Base-by-base conservation (phyloP, 1,284 basidiomycete species). In the Sanguinoderma infundibulare region DNA sequence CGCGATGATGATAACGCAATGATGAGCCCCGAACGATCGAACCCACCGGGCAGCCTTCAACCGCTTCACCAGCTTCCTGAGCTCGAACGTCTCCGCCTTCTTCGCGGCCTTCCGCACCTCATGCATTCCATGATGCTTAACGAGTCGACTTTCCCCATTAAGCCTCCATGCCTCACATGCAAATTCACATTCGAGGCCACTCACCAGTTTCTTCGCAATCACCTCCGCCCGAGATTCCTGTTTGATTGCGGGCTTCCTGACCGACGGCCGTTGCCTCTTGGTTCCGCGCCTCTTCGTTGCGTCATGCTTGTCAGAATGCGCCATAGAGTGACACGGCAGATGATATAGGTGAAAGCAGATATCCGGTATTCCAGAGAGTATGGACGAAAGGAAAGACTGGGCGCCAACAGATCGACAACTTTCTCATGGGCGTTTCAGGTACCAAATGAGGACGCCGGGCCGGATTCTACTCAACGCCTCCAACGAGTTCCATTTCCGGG, bases 61-160 rank as follows among this genome's bases (percentile, higher is more conserved):
- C 77, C 87, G 91, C 79, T 95, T 96, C 56, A 96, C 85, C 15
- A 91, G 75, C 71, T 91, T 92, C 75, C 92, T 92, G 0, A 87
- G 84, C 77, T 98, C 96, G 66, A 94, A 94, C 0, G 85, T 80
- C 74, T 89, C 93, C 8, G 90, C 88, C 73, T 91, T 94, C 79
- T 95, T 98, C 52, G 87, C 84, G 5, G 87, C 85, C 68, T 89
- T 90, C 59, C 80, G 80, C 20, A 91, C 81, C 65, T 91, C 85
- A 72, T 83, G 88, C 55, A 89, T 69, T 64, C 83, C 82, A 68
- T 92, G 90, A 72, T 91, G 86, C 92, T 50, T 65, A 64, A 61
- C 30, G 56, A 30, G 26, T 39, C 47, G 49, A 40, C 61, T 67
- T 68, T 46, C 65, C 77, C 68, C 81, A 73, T 82, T 67, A 46